A percentile compares a stretch with the other conserved stretches of the same genome.
Evolutionary conservation across 805 yeast species (phyloP).

Genomic region (Starmerella apis): DNA sequence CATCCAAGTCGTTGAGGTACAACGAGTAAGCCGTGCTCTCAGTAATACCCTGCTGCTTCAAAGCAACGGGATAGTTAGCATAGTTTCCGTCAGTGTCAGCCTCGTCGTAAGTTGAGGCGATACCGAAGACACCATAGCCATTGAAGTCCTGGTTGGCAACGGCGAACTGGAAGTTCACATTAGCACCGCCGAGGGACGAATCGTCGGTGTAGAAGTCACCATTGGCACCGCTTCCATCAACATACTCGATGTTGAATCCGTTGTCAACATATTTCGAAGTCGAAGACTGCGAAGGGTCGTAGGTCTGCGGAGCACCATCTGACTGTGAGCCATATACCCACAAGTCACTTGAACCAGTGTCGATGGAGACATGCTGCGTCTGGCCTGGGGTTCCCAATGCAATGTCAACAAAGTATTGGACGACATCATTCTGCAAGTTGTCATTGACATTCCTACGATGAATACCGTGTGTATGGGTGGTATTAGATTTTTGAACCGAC

Average conservation of each 20-base stretch:
- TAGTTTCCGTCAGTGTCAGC: conserved; percentile 16
- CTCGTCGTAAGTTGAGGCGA: conserved; percentile 26
- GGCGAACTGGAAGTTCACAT: background rate
- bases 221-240: background rate
- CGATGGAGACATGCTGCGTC: conserved; percentile 33
- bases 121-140: conserved; percentile 27
- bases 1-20: conserved; percentile 33
- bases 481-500: background rate
- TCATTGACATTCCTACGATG: background rate
- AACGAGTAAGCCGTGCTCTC: conserved; percentile 39
- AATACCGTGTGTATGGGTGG: background rate
- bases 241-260: background rate
- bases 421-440: background rate
- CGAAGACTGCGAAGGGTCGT: background rate
- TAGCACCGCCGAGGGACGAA: background rate
- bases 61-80: conserved; percentile 29
- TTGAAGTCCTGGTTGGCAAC: background rate
- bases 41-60: conserved; percentile 36
- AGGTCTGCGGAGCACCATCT: background rate
- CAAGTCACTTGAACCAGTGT: conserved; percentile 2
- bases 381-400: conserved; percentile 52
- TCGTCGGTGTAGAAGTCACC: background rate
- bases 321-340: conserved; percentile 27
- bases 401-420: conserved; percentile 9
- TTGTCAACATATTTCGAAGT: background rate